Percentiles rank a stretch among this genome's conserved stretches.
phyloP scores from a whole-genome alignment of 1,284 basidiomycete genomes.

The Tranzscheliella williamsii region DNA sequence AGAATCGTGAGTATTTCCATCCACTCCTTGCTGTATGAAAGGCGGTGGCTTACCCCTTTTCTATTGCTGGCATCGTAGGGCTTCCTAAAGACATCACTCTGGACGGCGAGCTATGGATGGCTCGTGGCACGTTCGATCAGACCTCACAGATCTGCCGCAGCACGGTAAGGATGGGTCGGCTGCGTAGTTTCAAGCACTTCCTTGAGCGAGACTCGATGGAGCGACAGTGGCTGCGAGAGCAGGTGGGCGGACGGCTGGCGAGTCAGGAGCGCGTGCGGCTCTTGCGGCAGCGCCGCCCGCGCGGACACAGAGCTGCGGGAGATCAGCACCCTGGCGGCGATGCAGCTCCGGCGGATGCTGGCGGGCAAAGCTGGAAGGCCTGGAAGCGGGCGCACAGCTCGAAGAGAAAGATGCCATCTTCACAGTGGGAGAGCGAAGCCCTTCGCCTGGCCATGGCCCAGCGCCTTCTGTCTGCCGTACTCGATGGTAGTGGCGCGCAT shows the following conservation, averaged over 20 bases:
- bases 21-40: not conserved
- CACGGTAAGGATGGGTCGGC: slow-evolving; percentile 36
- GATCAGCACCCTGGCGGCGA: no score
- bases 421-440: not conserved
- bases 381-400: not conserved
- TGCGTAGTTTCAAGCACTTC: slow-evolving; percentile 21
- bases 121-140: slow-evolving; percentile 43
- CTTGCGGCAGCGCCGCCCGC: no score
- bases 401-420: not conserved
- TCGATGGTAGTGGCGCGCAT: not conserved
- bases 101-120: slow-evolving; percentile 66
- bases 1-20: slow-evolving; percentile 64
- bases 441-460: not conserved
- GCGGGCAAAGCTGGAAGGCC: not conserved
- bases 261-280: slow-evolving; percentile 22
- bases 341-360: not conserved
- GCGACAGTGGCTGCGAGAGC: slow-evolving; percentile 29
- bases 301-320: no score
- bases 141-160: slow-evolving; percentile 38
- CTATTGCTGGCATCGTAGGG: slow-evolving; percentile 59
- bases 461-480: not conserved
- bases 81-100: slow-evolving; percentile 69
- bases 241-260: slow-evolving; percentile 62
- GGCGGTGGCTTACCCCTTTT: not conserved
- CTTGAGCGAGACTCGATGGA: slow-evolving; percentile 32